A percentile compares a stretch with the other conserved stretches of the same genome.
Conservation (phyloP, 148 eudicot species). For the Drosera capensis region DNA sequence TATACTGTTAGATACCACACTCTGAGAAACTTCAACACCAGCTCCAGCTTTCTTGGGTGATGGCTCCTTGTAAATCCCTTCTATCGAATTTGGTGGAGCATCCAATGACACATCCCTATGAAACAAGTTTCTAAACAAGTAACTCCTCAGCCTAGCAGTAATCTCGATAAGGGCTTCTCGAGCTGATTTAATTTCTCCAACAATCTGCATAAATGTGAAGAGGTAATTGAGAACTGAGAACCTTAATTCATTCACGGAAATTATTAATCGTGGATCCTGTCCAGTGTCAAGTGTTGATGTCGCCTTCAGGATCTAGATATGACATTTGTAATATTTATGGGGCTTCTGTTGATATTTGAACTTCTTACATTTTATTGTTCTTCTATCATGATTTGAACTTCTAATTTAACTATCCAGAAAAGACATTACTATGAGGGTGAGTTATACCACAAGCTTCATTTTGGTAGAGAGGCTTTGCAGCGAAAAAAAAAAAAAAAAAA, state of each 20-base stretch:
- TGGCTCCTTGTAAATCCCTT: slow-evolving; percentile 26
- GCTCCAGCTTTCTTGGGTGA: slow-evolving; percentile 21
- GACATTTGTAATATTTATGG: background rate
- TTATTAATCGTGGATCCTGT: background rate
- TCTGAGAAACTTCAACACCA: slow-evolving; percentile 23
- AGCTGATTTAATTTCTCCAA: slow-evolving; percentile 87
- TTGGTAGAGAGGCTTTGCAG: too few species aligned
- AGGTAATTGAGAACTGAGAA: slow-evolving; percentile 9
- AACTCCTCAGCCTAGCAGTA: slow-evolving; percentile 66
- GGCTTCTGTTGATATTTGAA: too few species aligned
- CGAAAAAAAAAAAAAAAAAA: too few species aligned
- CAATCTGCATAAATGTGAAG: slow-evolving; percentile 53
- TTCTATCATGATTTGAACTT: too few species aligned
- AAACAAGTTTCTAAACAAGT: slow-evolving; percentile 39
- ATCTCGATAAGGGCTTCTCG: slow-evolving; percentile 91
- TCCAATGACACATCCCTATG: slow-evolving; percentile 43
- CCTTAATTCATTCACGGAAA: too few species aligned
- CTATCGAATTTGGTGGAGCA: slow-evolving; percentile 24
- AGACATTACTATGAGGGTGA: too few species aligned
- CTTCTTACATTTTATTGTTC: too few species aligned
- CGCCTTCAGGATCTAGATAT: too few species aligned
- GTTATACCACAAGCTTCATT: too few species aligned
- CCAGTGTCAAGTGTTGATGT: too few species aligned
- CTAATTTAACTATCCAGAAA: too few species aligned
- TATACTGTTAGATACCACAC: slow-evolving; percentile 26